Conservation (phyloP, 2,329 filamentous ascomycete species). For the Colletotrichum tanaceti region DNA sequence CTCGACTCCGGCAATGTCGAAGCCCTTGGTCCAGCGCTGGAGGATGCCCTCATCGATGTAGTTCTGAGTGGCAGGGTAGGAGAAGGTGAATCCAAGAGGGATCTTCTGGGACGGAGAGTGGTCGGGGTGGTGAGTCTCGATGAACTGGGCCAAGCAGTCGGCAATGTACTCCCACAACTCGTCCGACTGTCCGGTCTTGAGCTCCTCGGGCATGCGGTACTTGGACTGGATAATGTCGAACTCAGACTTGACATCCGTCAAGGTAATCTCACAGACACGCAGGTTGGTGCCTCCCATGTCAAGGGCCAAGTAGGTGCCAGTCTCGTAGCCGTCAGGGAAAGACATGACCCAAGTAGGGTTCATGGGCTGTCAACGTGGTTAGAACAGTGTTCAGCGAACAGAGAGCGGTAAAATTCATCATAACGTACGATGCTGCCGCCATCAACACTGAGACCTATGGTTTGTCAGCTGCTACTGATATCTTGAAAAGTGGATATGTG, state of each 20-base stretch:
- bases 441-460: slow-evolving; percentile 80
- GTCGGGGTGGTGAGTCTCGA: slow-evolving; percentile 84
- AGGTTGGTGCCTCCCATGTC: slow-evolving; percentile 98
- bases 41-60: slow-evolving; percentile 93
- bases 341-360: slow-evolving; percentile 97
- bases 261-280: slow-evolving; percentile 90
- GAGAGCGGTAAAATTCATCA: neutral
- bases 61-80: slow-evolving; percentile 91
- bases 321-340: slow-evolving; percentile 87
- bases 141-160: slow-evolving; percentile 90
- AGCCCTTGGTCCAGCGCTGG: slow-evolving; percentile 97
- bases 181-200: slow-evolving; percentile 85
- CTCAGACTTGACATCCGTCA: slow-evolving; percentile 88
- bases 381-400: slow-evolving; percentile 33
- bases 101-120: slow-evolving; percentile 70
- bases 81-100: slow-evolving; percentile 94
- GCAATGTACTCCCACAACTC: slow-evolving; percentile 96
- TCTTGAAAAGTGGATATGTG: neutral
- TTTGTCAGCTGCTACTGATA: slow-evolving; percentile 23
- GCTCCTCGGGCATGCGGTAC: slow-evolving; percentile 92
- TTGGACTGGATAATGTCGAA: slow-evolving; percentile 97
- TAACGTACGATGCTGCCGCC: slow-evolving; percentile 89
- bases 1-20: slow-evolving; percentile 92
- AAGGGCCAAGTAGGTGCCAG: slow-evolving; percentile 86
- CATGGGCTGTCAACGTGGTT: slow-evolving; percentile 77